phyloP scores from a whole-genome alignment of 352 stramenopile species.

The Phytophthora parvispora region DNA sequence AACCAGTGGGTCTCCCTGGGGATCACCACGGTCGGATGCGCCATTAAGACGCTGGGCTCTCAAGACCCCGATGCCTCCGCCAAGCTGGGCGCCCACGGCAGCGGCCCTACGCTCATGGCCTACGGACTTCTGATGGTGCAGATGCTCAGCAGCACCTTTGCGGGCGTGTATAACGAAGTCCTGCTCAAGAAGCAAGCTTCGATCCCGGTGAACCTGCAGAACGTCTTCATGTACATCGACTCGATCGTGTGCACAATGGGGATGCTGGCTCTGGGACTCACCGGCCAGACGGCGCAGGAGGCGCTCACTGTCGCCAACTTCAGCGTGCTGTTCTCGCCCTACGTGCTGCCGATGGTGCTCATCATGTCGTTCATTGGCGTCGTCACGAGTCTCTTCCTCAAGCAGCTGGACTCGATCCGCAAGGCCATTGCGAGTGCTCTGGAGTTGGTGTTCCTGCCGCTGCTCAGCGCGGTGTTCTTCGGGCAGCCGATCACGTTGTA shows the following conservation, averaged over 20 bases:
- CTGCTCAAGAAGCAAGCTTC: constrained; percentile 80
- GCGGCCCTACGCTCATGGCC: constrained; percentile 43
- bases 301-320: constrained; percentile 62
- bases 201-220: constrained; percentile 83
- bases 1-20: constrained; percentile 83
- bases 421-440: constrained; percentile 85
- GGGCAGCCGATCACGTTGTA: constrained; percentile 66
- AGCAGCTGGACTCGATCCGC: constrained; percentile 82
- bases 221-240: constrained; percentile 90
- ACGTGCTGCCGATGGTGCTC: constrained; percentile 83
- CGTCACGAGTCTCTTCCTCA: constrained; percentile 86
- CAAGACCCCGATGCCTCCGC: constrained; percentile 25
- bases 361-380: constrained; percentile 89
- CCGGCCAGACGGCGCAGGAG: constrained; percentile 70
- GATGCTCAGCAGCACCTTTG: constrained; percentile 87
- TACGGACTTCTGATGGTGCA: constrained; percentile 77
- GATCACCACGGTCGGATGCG: constrained; percentile 78
- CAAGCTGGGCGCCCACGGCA: constrained; percentile 4
- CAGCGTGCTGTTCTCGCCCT: constrained; percentile 71
- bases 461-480: constrained; percentile 75
- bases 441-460: constrained; percentile 77
- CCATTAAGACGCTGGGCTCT: constrained; percentile 79
- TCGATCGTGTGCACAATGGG: constrained; percentile 76
- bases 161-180: constrained; percentile 87
- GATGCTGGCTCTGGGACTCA: constrained; percentile 78